These are phyloP conservation scores for Pseudogymnoascus destructans DNA, from an alignment of 2,329 filamentous ascomycete species.

Conservation along the genomic window DNA sequence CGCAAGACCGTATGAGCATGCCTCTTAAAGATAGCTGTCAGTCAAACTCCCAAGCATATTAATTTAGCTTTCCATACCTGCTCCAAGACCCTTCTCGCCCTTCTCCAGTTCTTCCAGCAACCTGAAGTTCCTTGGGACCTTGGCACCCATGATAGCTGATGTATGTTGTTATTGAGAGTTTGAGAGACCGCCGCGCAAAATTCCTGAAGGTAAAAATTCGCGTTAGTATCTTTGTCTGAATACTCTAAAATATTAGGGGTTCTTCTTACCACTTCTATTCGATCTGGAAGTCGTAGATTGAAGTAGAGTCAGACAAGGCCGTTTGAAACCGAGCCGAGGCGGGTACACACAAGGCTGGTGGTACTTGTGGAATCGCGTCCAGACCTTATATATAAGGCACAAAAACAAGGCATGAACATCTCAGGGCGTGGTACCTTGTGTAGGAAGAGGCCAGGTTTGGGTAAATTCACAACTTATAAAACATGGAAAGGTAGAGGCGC, in stretches of 20 bases:
- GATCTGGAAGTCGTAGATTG: neutral
- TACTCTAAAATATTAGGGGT: neutral
- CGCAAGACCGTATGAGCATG: slow-evolving; percentile 90
- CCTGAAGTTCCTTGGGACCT: slow-evolving; percentile 91
- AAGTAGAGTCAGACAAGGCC: slow-evolving; percentile 4
- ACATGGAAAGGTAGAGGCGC: slow-evolving; percentile 3
- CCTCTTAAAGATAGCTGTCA: slow-evolving; percentile 48
- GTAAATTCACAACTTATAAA: slow-evolving; percentile 3
- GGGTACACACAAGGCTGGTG: slow-evolving; percentile 6
- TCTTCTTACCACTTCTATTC: neutral
- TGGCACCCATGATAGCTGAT: slow-evolving; percentile 35
- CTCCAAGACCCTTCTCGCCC: slow-evolving; percentile 92
- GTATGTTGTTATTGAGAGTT: neutral
- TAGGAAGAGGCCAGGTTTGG: slow-evolving; percentile 1
- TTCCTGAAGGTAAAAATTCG: neutral
- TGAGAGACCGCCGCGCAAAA: neutral
- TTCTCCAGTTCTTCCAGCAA: slow-evolving; percentile 96
- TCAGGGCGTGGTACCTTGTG: neutral
- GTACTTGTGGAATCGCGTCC: neutral
- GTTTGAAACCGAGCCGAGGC: slow-evolving; percentile 8
- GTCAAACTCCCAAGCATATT: neutral
- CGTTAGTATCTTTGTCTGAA: neutral
- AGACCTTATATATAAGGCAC: neutral
- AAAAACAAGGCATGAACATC: neutral
- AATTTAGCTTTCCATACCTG: slow-evolving; percentile 45